Conservation (phyloP, 2,329 filamentous ascomycete species). For the Purpureocillium lavendulum region DNA sequence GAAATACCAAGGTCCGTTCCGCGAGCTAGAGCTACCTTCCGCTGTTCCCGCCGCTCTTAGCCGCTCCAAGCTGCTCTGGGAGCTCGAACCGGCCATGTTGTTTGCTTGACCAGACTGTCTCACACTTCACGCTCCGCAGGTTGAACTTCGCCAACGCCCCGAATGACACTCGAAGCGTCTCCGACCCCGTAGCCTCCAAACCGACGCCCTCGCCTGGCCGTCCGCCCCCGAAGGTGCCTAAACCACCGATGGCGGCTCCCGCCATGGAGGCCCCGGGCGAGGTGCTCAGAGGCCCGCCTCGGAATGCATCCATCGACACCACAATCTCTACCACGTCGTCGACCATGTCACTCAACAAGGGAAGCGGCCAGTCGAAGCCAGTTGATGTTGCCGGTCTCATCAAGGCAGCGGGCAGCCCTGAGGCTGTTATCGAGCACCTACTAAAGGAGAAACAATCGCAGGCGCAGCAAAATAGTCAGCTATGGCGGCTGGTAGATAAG, state of each 20-base stretch:
- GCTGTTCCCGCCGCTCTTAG: too few relatives aligned
- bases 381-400: conserved; percentile 74
- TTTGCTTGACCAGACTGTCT: too few relatives aligned
- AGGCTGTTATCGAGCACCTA: conserved; percentile 80
- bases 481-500: conserved; percentile 96
- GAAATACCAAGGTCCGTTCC: conserved; percentile 22
- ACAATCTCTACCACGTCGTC: conserved; percentile 72
- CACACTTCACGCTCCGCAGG: conserved; percentile 11
- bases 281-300: conserved; percentile 36
- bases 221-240: conserved; percentile 17
- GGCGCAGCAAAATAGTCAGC: conserved; percentile 79
- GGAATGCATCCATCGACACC: conserved; percentile 88
- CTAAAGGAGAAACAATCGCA: conserved; percentile 87
- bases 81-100: too few relatives aligned
- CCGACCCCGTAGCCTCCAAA: conserved; percentile 35
- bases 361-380: conserved; percentile 49
- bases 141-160: conserved; percentile 19
- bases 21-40: background rate
- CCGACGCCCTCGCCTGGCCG: conserved; percentile 16
- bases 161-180: conserved; percentile 42
- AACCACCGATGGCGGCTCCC: conserved; percentile 39
- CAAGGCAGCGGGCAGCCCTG: conserved; percentile 76
- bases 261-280: conserved; percentile 31
- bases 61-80: background rate
- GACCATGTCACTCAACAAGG: conserved; percentile 42